Evolutionary conservation across 768 basidiomycete species (phyloP).

Genomic region (Collybia mongolica): DNA sequence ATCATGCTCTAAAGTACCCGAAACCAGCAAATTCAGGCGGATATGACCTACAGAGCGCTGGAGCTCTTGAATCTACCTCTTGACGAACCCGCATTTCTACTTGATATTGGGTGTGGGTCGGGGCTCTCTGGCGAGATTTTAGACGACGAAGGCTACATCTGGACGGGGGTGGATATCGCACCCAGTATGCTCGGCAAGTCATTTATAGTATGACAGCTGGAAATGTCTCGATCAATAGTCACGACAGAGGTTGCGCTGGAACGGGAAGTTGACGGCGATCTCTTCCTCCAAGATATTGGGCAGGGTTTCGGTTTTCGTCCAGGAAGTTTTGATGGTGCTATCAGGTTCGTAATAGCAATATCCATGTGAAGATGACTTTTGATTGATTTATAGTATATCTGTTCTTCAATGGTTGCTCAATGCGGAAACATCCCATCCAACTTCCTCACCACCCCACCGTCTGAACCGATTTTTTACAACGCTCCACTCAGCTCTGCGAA

Average conservation of each 20-base stretch:
- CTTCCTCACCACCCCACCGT: constrained; percentile 86
- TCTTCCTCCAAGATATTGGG: constrained; percentile 96
- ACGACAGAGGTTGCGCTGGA: constrained; percentile 88
- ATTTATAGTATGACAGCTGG: background rate
- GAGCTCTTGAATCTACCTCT: constrained; percentile 85
- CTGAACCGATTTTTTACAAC: constrained; percentile 91
- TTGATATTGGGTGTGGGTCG: constrained; percentile 98
- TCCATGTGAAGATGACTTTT: background rate
- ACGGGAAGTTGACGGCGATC: constrained; percentile 92
- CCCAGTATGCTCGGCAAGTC: constrained; percentile 93
- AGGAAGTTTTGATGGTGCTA: constrained; percentile 96
- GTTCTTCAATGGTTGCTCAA: constrained; percentile 99
- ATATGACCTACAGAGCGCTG: constrained; percentile 95
- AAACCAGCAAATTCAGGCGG: constrained; percentile 93
- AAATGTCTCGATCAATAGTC: background rate
- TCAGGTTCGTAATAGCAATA: constrained; percentile 57
- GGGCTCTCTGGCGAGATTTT: constrained; percentile 95
- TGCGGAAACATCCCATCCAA: constrained; percentile 88
- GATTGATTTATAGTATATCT: constrained; percentile 66
- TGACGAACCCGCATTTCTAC: constrained; percentile 77
- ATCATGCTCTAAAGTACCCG: constrained; percentile 62
- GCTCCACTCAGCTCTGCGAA: constrained; percentile 80
- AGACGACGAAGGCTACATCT: constrained; percentile 89
- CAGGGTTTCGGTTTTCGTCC: constrained; percentile 97
- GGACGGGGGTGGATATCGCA: constrained; percentile 93